Base-by-base conservation (phyloP, 2,329 filamentous ascomycete genomes). In the Zelopaecilomyces penicillatus region DNA sequence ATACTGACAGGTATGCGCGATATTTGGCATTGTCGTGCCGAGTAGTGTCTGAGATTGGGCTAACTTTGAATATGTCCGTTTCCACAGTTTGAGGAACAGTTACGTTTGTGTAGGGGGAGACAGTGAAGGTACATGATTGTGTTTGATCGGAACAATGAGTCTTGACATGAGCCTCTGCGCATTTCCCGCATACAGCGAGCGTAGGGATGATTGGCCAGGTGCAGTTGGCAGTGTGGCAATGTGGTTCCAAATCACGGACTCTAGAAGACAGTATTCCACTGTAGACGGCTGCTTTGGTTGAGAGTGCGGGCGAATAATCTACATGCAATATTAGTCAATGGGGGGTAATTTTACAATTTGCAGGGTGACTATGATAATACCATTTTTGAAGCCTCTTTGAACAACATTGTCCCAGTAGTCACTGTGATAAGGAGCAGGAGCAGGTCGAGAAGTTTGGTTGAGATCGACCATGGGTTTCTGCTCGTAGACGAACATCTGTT, bases 231-330 rank as follows among this genome's bases (percentile, higher is more conserved):
- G 61, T 60, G 29, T 54, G 45, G 39, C 65, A 68, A 6, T 46
- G 44, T 1, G 54, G 54, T 12, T 56, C 52, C 12, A 61, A 29
- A 6, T 59, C 48, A 2, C 50, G 45, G 2, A 62, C 50, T 9
- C 58, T 53, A 31, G 52, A 48, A 5, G 62, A 56, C 10, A 67
- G 54, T 27, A 67, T 63, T 8, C 64, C 63, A 10, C 63, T 59
- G 36, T 67, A 67, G 6, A 67, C 52, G 5, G 63, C 64, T 1
- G 64, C 60, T 48, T 64, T 67, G 3, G 64, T 66, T 4, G 64
- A 66, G 9, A 66, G 55, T 29, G 50, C 50, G 38, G 51, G 48
- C 39, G 41, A 55, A 44, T 42, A 52, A 41, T 53, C 54, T 56
- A 4, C 10, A 19, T 27, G 5, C 35, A 6, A 7, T 1, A 39